Conservation (phyloP, 768 basidiomycete genomes). For the Boletus eberwhitei region DNA sequence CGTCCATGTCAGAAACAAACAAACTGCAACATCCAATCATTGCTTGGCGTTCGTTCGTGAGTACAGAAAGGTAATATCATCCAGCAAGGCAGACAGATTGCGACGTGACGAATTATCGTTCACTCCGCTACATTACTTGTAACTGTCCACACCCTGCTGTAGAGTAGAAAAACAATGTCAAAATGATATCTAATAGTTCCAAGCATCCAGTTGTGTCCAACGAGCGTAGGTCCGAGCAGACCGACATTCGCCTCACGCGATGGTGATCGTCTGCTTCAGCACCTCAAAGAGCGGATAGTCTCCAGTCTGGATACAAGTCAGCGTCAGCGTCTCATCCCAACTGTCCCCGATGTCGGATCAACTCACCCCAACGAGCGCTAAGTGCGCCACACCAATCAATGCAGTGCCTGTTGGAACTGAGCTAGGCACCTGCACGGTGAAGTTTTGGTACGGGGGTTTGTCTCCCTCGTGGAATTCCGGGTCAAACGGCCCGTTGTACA, state of each 20-base stretch:
- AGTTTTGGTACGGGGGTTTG: slow-evolving; percentile 43
- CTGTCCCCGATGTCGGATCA: neutral
- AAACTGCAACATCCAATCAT: no score
- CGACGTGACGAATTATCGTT: neutral
- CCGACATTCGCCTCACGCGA: slow-evolving; percentile 12
- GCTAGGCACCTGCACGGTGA: slow-evolving; percentile 40
- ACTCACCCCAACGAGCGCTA: slow-evolving; percentile 41
- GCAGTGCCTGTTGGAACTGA: slow-evolving; percentile 28
- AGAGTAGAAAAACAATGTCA: neutral
- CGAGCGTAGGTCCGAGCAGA: neutral
- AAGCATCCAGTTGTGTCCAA: neutral
- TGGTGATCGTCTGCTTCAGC: slow-evolving; percentile 30
- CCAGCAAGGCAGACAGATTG: neutral
- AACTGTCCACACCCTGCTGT: neutral
- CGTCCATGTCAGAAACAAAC: no score
- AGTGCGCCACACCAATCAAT: slow-evolving; percentile 36
- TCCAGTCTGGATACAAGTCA: slow-evolving; percentile 29
- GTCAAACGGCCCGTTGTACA: slow-evolving; percentile 44
- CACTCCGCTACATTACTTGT: neutral
- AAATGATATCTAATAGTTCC: no score
- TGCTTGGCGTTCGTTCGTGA: no score
- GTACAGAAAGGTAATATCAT: no score
- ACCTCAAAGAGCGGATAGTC: slow-evolving; percentile 30
- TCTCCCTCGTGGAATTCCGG: slow-evolving; percentile 33
- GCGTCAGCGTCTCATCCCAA: neutral